Evolutionary conservation across 441 rosid genomes (phyloP).

Genomic region (Aleurites moluccanus): DNA sequence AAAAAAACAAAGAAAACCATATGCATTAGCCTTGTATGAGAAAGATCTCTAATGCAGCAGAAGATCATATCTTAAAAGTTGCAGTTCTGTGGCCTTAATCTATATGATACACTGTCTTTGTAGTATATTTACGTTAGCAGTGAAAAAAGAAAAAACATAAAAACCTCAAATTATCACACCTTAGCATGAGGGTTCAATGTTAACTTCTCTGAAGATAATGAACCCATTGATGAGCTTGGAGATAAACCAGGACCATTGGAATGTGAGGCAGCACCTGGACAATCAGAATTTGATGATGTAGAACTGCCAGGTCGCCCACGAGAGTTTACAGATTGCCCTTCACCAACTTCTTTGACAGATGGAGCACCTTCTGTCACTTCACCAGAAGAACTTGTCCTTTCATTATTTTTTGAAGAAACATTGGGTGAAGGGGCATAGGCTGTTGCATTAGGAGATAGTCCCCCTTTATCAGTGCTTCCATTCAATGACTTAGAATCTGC

Average conservation of each 20-base stretch:
- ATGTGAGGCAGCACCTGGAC: conserved; percentile 41
- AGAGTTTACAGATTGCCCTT: conserved; percentile 40
- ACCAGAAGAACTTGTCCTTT: conserved; percentile 41
- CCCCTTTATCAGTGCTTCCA: conserved; percentile 41
- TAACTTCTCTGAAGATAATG: conserved; percentile 77
- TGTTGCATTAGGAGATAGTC: conserved; percentile 34
- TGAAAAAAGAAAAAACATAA: conserved; percentile 13
- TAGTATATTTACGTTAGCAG: neutral
- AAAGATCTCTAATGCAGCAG: conserved; percentile 3
- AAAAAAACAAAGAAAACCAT: neutral
- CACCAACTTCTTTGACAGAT: conserved; percentile 42
- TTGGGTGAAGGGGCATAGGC: conserved; percentile 32
- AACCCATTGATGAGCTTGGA: conserved; percentile 87
- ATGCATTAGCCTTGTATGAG: conserved; percentile 5
- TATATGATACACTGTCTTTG: neutral
- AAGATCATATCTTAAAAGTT: neutral
- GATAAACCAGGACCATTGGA: conserved; percentile 61
- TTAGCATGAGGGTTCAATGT: conserved; percentile 80
- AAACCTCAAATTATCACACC: conserved; percentile 44
- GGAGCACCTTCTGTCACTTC: conserved; percentile 42
- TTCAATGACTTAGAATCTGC: conserved; percentile 41
- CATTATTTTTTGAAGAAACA: conserved; percentile 41
- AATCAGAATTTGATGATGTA: conserved; percentile 63
- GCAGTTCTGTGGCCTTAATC: neutral
- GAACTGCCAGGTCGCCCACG: conserved; percentile 62